These are phyloP conservation scores for Aspergillus fischeri DNA, from an alignment of 2,329 filamentous ascomycete species.

Conservation along the genomic window DNA sequence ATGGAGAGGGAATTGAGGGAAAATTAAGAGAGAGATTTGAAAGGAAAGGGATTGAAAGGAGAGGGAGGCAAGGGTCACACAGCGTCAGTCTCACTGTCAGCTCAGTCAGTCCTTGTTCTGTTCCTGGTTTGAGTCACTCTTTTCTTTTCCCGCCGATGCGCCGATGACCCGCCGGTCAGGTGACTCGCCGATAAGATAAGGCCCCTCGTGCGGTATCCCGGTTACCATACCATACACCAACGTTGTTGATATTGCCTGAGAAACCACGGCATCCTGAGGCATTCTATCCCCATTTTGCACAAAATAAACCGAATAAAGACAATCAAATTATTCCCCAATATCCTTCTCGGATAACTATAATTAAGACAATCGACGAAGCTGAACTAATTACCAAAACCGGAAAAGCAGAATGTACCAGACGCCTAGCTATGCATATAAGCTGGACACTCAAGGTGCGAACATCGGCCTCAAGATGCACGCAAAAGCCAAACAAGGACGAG, in stretches of 20 bases:
- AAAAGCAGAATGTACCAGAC: conserved; percentile 11
- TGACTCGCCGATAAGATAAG: conserved; percentile 23
- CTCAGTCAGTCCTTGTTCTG: not conserved
- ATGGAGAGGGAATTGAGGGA: not conserved
- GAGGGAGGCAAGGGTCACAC: not conserved
- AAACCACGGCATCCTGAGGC: not conserved
- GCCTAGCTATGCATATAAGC: conserved; percentile 26
- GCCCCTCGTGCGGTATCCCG: not conserved
- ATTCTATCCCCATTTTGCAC: not conserved
- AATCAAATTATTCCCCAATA: not conserved
- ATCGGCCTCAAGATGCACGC: conserved; percentile 4
- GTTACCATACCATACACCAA: not conserved
- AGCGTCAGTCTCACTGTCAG: not conserved
- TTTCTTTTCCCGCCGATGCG: not conserved
- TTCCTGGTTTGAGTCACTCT: conserved; percentile 11
- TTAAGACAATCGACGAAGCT: not conserved
- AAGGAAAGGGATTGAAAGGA: not conserved
- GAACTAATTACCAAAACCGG: conserved; percentile 5
- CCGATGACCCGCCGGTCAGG: conserved; percentile 10
- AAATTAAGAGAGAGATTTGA: not conserved
- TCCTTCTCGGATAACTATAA: not conserved
- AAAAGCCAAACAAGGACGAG: conserved; percentile 1
- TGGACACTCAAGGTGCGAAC: not conserved
- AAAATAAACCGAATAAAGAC: not conserved
- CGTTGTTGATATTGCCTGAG: not conserved